These are phyloP conservation scores for Aspergillus sp. DNA, from an alignment of 2,329 filamentous ascomycete species.

Conservation along the genomic window DNA sequence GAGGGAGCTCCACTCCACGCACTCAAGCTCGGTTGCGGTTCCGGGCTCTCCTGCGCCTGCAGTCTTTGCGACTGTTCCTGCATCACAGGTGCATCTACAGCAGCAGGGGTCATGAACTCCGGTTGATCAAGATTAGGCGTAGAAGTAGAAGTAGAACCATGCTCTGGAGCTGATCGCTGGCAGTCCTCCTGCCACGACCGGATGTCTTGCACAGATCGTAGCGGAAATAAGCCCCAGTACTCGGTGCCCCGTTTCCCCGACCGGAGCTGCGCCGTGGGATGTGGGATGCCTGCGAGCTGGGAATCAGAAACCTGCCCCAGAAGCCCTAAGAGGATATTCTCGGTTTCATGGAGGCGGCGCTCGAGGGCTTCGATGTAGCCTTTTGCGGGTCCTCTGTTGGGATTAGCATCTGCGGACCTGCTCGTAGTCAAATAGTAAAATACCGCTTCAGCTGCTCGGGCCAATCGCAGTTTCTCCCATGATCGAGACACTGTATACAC, in stretches of 20 bases:
- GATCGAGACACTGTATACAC: slow-evolving; percentile 36
- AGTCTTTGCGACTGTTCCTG: not conserved
- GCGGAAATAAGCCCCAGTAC: slow-evolving; percentile 39
- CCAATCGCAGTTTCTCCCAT: slow-evolving; percentile 37
- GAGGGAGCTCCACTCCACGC: slow-evolving; percentile 32
- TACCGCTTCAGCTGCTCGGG: slow-evolving; percentile 41
- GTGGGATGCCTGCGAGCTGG: slow-evolving; percentile 25
- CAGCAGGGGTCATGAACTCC: not conserved
- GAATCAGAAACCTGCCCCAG: slow-evolving; percentile 33
- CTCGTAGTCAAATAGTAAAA: not conserved
- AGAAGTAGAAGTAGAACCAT: not conserved
- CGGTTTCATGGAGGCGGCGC: slow-evolving; percentile 43
- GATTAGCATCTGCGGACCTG: not conserved
- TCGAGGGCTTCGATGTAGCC: slow-evolving; percentile 48
- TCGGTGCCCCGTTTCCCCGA: slow-evolving; percentile 34
- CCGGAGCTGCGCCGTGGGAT: slow-evolving; percentile 12
- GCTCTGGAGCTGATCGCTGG: not conserved
- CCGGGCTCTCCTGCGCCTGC: not conserved
- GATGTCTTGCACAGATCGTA: slow-evolving; percentile 33
- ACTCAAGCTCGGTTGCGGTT: slow-evolving; percentile 17
- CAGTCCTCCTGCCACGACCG: slow-evolving; percentile 38
- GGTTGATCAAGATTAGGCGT: not conserved
- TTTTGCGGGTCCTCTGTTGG: slow-evolving; percentile 47
- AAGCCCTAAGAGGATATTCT: slow-evolving; percentile 39
- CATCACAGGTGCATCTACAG: not conserved